Evolutionary conservation across 192 early-diverging fungal genomes (phyloP).

Genomic region (Martensiomyces pterosporus): DNA sequence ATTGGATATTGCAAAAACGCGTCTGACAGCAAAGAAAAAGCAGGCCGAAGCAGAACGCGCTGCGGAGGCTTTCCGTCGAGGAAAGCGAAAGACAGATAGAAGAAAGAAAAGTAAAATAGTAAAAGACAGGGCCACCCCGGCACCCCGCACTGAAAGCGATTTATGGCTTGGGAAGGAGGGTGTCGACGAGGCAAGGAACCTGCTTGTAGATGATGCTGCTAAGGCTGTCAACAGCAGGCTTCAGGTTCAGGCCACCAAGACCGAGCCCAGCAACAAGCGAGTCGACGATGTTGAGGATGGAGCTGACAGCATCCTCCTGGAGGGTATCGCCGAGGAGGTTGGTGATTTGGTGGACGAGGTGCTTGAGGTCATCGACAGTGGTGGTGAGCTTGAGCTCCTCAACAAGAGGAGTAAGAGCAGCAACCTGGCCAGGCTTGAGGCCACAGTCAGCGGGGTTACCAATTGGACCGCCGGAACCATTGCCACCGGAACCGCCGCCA

Average conservation of each 20-base stretch:
- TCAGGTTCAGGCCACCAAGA: slow-evolving; percentile 46
- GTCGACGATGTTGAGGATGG: slow-evolving; percentile 45
- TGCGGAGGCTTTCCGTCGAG: background rate
- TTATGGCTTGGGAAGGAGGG: slow-evolving; percentile 47
- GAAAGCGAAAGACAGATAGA: background rate
- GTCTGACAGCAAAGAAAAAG: background rate
- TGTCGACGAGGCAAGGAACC: slow-evolving; percentile 47
- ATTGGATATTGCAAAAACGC: background rate
- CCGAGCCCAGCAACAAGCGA: slow-evolving; percentile 37
- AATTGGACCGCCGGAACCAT: slow-evolving; percentile 15
- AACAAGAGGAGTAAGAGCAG: slow-evolving; percentile 43
- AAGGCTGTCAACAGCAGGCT: slow-evolving; percentile 41
- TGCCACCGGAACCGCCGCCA: slow-evolving; percentile 6
- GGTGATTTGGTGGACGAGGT: slow-evolving; percentile 45
- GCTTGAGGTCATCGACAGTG: slow-evolving; percentile 48
- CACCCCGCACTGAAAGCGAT: background rate
- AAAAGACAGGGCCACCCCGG: background rate
- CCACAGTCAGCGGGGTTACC: slow-evolving; percentile 36
- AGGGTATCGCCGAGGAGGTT: slow-evolving; percentile 43
- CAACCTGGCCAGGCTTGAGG: slow-evolving; percentile 27
- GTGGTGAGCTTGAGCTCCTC: slow-evolving; percentile 42
- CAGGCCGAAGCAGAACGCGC: background rate
- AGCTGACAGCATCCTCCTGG: slow-evolving; percentile 32
- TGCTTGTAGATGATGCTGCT: slow-evolving; percentile 49
- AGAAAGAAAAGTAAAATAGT: background rate